Evolutionary conservation across 306 rosid genomes (phyloP).

Genomic region (Quercus glauca): DNA sequence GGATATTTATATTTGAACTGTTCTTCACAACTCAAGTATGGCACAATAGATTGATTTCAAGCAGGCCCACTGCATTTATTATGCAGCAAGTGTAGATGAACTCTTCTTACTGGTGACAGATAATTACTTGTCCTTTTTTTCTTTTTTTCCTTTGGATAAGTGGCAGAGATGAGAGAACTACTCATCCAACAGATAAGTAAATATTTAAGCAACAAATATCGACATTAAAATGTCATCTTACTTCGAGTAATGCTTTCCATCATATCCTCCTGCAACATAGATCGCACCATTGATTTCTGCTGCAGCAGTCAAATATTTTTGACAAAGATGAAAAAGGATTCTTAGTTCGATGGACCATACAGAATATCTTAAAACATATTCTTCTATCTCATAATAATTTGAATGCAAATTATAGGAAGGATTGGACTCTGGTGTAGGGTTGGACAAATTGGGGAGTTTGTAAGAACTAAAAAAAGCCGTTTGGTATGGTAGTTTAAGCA

Average conservation of each 20-base stretch:
- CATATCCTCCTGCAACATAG: conserved; percentile 46
- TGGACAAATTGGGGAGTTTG: no score
- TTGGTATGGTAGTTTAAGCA: no score
- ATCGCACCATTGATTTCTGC: conserved; percentile 38
- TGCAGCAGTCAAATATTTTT: conserved; percentile 40
- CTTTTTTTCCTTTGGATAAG: no score
- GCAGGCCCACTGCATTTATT: neutral
- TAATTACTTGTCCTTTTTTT: no score
- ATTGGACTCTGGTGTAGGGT: no score
- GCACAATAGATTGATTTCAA: neutral
- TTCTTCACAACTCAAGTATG: neutral
- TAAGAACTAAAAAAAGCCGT: neutral
- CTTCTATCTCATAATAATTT: neutral
- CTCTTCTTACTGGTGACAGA: no score
- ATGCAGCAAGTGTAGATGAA: neutral
- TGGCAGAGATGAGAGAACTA: neutral
- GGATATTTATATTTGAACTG: neutral
- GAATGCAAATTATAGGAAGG: no score
- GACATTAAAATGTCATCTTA: conserved; percentile 13
- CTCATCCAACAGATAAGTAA: neutral
- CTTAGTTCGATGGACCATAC: neutral
- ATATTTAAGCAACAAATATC: neutral
- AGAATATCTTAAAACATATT: neutral
- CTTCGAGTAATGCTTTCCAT: conserved; percentile 35
- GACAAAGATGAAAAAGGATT: conserved; percentile 4